Evolutionary conservation across 2,329 filamentous ascomycete species (phyloP).

Genomic region (Xylariales sp.): DNA sequence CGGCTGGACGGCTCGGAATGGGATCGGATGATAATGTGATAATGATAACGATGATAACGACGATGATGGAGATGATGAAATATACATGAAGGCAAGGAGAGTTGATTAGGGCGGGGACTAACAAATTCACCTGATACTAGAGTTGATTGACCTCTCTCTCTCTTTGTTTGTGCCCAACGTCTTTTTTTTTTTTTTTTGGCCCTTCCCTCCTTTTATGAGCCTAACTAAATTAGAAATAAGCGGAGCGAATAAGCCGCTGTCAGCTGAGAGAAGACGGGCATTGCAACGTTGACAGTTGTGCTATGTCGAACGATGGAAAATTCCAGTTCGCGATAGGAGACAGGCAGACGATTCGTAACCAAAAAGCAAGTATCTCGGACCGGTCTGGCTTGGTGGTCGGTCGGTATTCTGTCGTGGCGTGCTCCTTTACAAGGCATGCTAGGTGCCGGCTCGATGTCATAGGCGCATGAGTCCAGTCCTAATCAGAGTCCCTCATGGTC

Average conservation of each 20-base stretch:
- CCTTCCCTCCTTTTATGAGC: conserved; percentile 22
- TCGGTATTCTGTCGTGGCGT: conserved; percentile 19
- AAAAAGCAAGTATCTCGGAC: background rate
- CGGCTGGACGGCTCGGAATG: conserved; percentile 6
- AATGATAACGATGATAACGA: conserved; percentile 8
- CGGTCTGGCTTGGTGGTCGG: conserved; percentile 18
- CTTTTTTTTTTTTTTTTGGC: conserved; percentile 8
- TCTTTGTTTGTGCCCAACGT: conserved; percentile 37
- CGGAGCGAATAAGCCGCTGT: conserved; percentile 29
- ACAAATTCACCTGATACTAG: conserved; percentile 14
- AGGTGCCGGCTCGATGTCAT: conserved; percentile 41
- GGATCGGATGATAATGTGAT: background rate
- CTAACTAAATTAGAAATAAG: conserved; percentile 31
- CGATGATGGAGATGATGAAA: conserved; percentile 1
- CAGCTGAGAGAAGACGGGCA: conserved; percentile 18
- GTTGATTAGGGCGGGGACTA: conserved; percentile 5
- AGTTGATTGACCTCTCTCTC: background rate
- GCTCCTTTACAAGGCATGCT: conserved; percentile 2
- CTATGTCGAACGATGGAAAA: background rate
- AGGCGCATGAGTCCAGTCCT: conserved; percentile 13
- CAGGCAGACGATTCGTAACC: conserved; percentile 13
- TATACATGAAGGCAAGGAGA: conserved; percentile 11
- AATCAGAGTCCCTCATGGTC: too few species aligned
- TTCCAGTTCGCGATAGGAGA: conserved; percentile 18
- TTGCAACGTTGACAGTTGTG: conserved; percentile 11